Base-by-base conservation (phyloP, 2,329 filamentous ascomycete genomes). In the Rugonectria rugulosa region DNA sequence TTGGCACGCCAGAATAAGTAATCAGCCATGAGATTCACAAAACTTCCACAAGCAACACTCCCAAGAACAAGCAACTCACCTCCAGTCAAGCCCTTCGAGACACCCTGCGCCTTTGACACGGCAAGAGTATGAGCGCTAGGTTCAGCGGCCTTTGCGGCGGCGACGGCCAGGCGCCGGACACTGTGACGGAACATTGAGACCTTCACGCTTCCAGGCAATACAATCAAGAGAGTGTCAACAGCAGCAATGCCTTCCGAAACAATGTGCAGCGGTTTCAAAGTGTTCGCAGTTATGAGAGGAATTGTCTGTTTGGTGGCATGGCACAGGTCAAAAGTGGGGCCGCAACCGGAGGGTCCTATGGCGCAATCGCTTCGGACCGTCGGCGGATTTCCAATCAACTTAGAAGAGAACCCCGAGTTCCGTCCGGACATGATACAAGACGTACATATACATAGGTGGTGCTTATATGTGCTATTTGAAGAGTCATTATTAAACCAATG, bases 41-140 rank as follows among this genome's bases (percentile, higher is more conserved):
- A 32, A 53, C 34, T 24, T 24, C 10, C 4, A 12, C 9, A 2
- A 47, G 12, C 23, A 7, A 41, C 32, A 15, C 14, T 20, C 32
- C 43, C 10, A 14, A 11, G 24, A 19, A 32, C 31, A 34, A 54
- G 9, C 29, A 42, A 36, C 58, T 58, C 77, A 95, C 92, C 92
- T 79, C 90, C 92, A 50, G 91, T 87, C 65, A 97, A 82, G 41
- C 91, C 88, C 71, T 88, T 84, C 44, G 91, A 88, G 55, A 91
- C 77, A 53, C 91, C 89, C 73, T 97, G 92, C 24, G 90, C 90
- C 70, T 86, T 86, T 36, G 91, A 92, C 56, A 97, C 87, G 60
- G 83, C 83, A 58, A 94, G 79, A 23, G 87, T 87, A 69, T 91
- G 86, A 40, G 83, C 69, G 73, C 79, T 78, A 32, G 81, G 80